Percentiles rank a stretch among this genome's conserved stretches.
Evolutionary conservation across 306 rosid genomes (phyloP).

Genomic region (Acacia acuminata): DNA sequence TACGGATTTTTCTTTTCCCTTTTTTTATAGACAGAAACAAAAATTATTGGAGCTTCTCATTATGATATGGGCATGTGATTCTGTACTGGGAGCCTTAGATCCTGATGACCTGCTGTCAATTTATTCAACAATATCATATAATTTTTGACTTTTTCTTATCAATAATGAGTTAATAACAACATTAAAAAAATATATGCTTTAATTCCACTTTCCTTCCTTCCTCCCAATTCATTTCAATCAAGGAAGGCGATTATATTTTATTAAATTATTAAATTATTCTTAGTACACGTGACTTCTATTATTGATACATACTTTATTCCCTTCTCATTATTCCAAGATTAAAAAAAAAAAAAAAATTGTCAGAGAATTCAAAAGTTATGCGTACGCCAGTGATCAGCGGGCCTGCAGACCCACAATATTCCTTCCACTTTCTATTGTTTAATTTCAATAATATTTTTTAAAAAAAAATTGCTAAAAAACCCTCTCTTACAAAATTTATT

Average conservation of each 20-base stretch:
- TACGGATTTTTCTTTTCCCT: neutral
- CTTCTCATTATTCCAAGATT: neutral
- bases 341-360: neutral
- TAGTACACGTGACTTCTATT: conserved; percentile 51
- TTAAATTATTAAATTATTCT: conserved; percentile 30
- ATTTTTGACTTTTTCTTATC: conserved; percentile 30
- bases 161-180: neutral
- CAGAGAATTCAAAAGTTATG: conserved; percentile 25
- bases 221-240: conserved; percentile 15
- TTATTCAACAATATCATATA: conserved; percentile 28
- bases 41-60: conserved; percentile 12
- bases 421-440: neutral
- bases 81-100: conserved; percentile 36
- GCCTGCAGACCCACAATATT: conserved; percentile 7
- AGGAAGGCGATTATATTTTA: neutral
- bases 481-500: too few relatives aligned
- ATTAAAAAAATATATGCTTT: neutral
- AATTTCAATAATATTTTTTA: neutral
- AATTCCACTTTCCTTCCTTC: neutral
- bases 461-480: too few relatives aligned
- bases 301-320: conserved; percentile 30
- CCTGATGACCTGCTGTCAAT: conserved; percentile 44
- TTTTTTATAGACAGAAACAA: neutral
- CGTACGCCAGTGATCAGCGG: conserved; percentile 16
- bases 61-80: conserved; percentile 51